Conservation (phyloP, 1,284 basidiomycete genomes). For the Chalciporus sp. region DNA sequence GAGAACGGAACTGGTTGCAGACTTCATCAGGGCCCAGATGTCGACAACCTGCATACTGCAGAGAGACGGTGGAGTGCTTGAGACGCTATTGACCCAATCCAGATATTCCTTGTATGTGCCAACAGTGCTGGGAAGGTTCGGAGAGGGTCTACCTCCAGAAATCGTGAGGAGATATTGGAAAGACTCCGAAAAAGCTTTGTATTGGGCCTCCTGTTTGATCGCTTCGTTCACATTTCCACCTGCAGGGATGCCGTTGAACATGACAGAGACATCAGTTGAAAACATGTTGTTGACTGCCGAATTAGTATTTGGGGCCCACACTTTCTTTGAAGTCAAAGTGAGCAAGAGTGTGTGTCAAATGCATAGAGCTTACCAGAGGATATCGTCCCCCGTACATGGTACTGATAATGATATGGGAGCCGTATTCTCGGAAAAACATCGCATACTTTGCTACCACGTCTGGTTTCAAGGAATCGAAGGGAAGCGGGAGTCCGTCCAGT, state of each 20-base stretch:
- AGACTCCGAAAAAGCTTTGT: background rate
- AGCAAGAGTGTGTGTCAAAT: too few species aligned
- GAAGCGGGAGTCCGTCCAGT: background rate
- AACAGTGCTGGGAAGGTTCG: background rate
- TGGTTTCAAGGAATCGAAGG: background rate
- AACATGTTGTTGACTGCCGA: background rate
- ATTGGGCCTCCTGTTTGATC: background rate
- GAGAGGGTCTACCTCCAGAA: background rate
- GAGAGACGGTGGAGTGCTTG: background rate
- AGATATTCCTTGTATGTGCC: background rate
- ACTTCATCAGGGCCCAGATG: slow-evolving; percentile 1
- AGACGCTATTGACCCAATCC: background rate
- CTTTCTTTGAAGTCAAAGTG: background rate
- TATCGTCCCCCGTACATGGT: slow-evolving; percentile 3
- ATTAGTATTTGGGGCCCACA: slow-evolving; percentile 4
- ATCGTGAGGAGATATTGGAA: slow-evolving; percentile 1
- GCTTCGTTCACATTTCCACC: background rate
- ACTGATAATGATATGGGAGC: background rate
- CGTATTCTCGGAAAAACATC: background rate
- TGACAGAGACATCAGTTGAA: slow-evolving; percentile 8
- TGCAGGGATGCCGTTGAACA: slow-evolving; percentile 7
- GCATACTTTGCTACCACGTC: background rate
- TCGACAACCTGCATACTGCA: background rate
- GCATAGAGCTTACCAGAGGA: background rate
- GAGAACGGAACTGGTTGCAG: background rate